Conservation (phyloP, 2,329 filamentous ascomycete species). For the Pestalotiopsis sp. region DNA sequence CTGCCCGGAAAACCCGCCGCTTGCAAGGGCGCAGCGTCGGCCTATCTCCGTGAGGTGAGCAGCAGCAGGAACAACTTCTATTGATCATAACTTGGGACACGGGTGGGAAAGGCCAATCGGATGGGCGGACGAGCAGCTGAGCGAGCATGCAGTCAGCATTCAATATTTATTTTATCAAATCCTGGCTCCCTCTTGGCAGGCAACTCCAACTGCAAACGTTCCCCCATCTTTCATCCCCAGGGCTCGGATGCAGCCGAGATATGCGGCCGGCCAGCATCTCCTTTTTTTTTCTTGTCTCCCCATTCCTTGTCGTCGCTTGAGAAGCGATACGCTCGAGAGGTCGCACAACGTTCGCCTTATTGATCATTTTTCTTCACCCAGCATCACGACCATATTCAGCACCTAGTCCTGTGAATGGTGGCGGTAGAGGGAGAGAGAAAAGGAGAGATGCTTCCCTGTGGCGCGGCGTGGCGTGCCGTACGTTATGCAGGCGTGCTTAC, state of each 20-base stretch:
- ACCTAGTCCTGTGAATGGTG: no score
- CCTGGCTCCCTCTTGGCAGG: background rate
- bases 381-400: no score
- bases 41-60: background rate
- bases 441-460: no score
- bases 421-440: no score
- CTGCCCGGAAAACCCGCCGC: background rate
- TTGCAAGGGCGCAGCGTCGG: background rate
- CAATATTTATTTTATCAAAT: background rate
- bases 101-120: background rate
- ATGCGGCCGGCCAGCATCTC: background rate
- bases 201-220: background rate
- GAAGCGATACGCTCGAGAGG: background rate
- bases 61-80: background rate
- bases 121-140: background rate
- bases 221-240: background rate
- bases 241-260: slow-evolving; percentile 4
- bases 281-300: background rate
- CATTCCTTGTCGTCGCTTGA: background rate
- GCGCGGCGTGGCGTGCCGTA: no score
- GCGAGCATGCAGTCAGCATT: slow-evolving; percentile 1
- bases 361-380: background rate
- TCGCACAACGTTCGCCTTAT: background rate
- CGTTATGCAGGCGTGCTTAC: no score
- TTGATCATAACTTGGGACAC: background rate